Conservation (phyloP, 495 filamentous ascomycete species). For the Talaromyces stipitatus region DNA sequence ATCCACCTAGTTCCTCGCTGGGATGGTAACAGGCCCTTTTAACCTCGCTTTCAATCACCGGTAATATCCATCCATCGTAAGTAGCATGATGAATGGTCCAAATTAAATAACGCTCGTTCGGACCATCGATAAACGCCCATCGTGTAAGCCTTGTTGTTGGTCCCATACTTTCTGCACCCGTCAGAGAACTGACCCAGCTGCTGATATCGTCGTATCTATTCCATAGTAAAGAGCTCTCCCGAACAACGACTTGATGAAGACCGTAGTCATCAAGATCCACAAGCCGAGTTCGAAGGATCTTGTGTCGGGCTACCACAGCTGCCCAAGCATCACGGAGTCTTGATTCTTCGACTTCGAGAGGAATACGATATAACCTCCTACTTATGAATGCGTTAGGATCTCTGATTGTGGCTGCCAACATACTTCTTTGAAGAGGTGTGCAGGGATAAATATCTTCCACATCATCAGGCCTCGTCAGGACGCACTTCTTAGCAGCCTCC, state of each 20-base stretch:
- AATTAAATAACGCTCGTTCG: constrained; percentile 8
- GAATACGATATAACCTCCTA: constrained; percentile 24
- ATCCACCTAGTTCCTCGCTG: no score
- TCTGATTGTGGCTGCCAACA: constrained; percentile 36
- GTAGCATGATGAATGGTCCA: constrained; percentile 23
- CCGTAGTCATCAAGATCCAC: constrained; percentile 27
- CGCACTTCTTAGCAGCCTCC: neutral
- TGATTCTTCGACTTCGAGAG: constrained; percentile 25
- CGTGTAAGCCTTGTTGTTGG: neutral
- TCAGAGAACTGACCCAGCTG: no score
- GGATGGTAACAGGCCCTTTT: neutral
- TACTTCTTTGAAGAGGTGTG: constrained; percentile 23
- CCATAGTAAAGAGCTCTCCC: no score
- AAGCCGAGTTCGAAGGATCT: constrained; percentile 34
- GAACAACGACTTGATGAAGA: constrained; percentile 47
- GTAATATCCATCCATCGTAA: constrained; percentile 21
- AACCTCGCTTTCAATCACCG: constrained; percentile 9
- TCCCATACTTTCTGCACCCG: neutral
- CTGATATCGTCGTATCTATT: constrained; percentile 24
- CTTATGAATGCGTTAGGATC: constrained; percentile 32
- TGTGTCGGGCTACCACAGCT: constrained; percentile 14
- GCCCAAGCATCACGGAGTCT: constrained; percentile 45
- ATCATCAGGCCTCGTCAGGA: neutral
- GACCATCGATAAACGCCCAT: neutral
- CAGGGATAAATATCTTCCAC: constrained; percentile 3